Conservation (phyloP, 2,329 filamentous ascomycete species). For the Penicillium brasilianum region DNA sequence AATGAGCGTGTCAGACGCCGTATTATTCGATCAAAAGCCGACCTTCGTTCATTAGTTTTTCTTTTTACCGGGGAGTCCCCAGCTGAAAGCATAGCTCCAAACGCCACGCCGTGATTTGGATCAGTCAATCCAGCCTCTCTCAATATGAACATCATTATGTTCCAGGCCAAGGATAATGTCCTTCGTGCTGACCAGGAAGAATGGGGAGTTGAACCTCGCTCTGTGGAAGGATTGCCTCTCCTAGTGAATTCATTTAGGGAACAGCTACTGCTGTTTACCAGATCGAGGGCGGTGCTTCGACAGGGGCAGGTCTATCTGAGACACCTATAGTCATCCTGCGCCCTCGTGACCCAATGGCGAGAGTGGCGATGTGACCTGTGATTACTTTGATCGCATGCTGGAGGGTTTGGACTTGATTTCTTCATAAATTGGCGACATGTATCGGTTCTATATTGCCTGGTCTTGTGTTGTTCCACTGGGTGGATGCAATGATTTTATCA, state of each 20-base stretch:
- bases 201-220: not conserved
- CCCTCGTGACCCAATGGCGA: not conserved
- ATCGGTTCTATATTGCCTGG: slow-evolving; percentile 11
- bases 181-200: not conserved
- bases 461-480: slow-evolving; percentile 7
- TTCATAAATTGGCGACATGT: not conserved
- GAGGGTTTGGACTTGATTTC: not conserved
- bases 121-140: not conserved
- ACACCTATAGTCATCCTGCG: not conserved
- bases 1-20: not conserved
- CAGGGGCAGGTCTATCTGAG: not conserved
- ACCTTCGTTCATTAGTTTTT: not conserved
- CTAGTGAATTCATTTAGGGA: slow-evolving; percentile 6
- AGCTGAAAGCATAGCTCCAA: not conserved
- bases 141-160: not conserved
- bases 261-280: slow-evolving; percentile 7
- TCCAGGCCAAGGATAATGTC: not conserved
- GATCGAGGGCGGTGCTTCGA: slow-evolving; percentile 7
- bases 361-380: not conserved
- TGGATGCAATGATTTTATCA: slow-evolving; percentile 1
- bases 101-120: not conserved
- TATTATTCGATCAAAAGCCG: not conserved
- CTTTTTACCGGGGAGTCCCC: not conserved
- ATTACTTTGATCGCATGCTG: not conserved
- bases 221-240: slow-evolving; percentile 5